phyloP scores from a whole-genome alignment of 768 basidiomycete genomes.

The Lyophyllum shimeji region DNA sequence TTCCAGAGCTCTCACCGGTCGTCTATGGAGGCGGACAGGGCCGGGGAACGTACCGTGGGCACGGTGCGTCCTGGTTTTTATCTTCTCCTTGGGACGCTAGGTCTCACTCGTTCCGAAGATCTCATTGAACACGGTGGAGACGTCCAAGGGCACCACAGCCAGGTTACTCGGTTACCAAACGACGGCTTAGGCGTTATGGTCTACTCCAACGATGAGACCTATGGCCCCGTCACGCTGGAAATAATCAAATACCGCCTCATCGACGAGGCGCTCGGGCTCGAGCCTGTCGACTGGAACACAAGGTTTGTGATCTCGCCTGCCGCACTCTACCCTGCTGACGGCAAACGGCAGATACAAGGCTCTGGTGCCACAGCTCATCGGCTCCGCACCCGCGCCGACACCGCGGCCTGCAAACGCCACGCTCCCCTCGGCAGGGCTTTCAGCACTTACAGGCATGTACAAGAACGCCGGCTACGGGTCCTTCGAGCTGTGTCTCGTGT shows the following conservation, averaged over 20 bases:
- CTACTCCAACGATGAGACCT: slow-evolving; percentile 12
- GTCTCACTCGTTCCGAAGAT: slow-evolving; percentile 2
- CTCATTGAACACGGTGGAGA: slow-evolving; percentile 21
- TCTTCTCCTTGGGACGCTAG: neutral
- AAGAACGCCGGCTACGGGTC: slow-evolving; percentile 21
- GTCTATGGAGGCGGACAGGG: slow-evolving; percentile 30
- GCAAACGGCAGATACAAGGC: slow-evolving; percentile 3
- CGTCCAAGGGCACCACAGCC: slow-evolving; percentile 23
- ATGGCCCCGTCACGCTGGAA: slow-evolving; percentile 3
- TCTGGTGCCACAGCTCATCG: neutral
- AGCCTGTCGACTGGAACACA: slow-evolving; percentile 10
- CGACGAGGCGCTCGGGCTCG: slow-evolving; percentile 13
- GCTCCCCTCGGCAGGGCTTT: slow-evolving; percentile 12
- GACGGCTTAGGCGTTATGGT: slow-evolving; percentile 9
- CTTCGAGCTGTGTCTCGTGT: slow-evolving; percentile 21
- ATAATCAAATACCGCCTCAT: slow-evolving; percentile 7
- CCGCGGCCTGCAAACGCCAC: slow-evolving; percentile 13
- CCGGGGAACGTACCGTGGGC: slow-evolving; percentile 23
- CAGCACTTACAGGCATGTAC: slow-evolving; percentile 22
- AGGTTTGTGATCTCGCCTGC: neutral
- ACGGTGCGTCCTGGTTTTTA: slow-evolving; percentile 14
- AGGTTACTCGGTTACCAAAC: slow-evolving; percentile 12
- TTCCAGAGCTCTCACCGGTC: slow-evolving; percentile 21
- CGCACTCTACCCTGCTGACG: neutral
- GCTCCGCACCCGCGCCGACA: neutral